Conservation (phyloP, 257 asterid species). For the Jaltomata sinuosa region DNA sequence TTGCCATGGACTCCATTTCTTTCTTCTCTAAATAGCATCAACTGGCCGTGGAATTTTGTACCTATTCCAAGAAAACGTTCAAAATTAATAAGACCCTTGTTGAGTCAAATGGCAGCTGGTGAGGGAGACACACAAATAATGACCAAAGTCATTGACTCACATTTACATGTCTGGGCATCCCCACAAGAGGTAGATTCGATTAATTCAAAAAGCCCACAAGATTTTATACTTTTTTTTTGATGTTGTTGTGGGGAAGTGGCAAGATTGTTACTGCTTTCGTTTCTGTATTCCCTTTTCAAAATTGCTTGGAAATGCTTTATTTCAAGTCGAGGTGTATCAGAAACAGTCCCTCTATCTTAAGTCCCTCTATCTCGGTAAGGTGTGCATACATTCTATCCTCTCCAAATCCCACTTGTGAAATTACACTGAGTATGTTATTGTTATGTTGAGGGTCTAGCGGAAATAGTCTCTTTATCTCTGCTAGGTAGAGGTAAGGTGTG, state of each 20-base stretch:
- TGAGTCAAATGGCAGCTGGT: constrained; percentile 28
- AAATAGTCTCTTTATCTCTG: too few species aligned
- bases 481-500: too few species aligned
- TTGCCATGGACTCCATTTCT: constrained; percentile 12
- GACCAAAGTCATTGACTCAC: constrained; percentile 62
- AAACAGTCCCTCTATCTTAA: too few species aligned
- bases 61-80: constrained; percentile 6
- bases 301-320: background rate
- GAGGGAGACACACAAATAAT: constrained; percentile 2
- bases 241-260: too few species aligned
- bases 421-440: too few species aligned
- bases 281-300: background rate
- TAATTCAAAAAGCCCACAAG: background rate
- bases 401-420: too few species aligned
- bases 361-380: too few species aligned
- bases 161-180: constrained; percentile 91
- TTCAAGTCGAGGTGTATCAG: too few species aligned
- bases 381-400: too few species aligned
- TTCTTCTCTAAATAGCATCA: background rate
- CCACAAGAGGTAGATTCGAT: constrained; percentile 37
- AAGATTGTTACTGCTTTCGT: background rate
- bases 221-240: background rate
- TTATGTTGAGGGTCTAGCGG: too few species aligned
- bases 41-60: background rate
- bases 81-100: background rate